phyloP scores from a whole-genome alignment of 2,329 filamentous ascomycete species.

The Ceratocystis eucalypticola region DNA sequence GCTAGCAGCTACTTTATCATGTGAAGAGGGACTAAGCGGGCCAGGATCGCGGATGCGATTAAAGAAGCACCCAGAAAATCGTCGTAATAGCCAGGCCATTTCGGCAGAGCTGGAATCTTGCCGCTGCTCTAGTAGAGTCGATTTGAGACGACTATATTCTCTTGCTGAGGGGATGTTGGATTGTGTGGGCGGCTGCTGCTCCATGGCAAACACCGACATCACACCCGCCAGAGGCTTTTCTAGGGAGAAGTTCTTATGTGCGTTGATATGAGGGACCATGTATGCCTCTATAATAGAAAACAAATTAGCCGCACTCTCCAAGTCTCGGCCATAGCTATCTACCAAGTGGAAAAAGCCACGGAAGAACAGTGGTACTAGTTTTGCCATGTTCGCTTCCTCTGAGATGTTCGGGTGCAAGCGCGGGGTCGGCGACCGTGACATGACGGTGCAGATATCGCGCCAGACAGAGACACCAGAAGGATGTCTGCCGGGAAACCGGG shows the following conservation, averaged over 20 bases:
- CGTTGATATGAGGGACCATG: conserved; percentile 14
- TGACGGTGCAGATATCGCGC: conserved; percentile 4
- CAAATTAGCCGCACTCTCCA: background rate
- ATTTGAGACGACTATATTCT: conserved; percentile 12
- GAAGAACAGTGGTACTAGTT: conserved; percentile 10
- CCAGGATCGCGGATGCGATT: background rate
- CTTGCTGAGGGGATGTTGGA: background rate
- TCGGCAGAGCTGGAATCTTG: conserved; percentile 5
- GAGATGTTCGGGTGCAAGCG: conserved; percentile 15
- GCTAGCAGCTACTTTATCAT: background rate
- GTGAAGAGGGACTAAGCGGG: background rate
- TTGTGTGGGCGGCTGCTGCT: background rate
- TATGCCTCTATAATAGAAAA: conserved; percentile 13
- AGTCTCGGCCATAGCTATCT: conserved; percentile 15
- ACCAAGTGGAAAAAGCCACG: conserved; percentile 13
- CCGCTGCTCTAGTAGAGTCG: background rate
- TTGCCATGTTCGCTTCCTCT: conserved; percentile 10
- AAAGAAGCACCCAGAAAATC: conserved; percentile 10
- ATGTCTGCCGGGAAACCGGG: conserved; percentile 9
- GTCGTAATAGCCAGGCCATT: conserved; percentile 13
- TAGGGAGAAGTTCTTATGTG: background rate
- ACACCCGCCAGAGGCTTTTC: background rate
- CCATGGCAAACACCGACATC: conserved; percentile 12
- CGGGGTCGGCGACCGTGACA: conserved; percentile 12
- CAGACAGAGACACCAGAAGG: conserved; percentile 8